Evolutionary conservation across 2,329 filamentous ascomycete genomes (phyloP), one percentile per base, ranked within the genome.

Genomic region (Byssothecium circinans): DNA sequence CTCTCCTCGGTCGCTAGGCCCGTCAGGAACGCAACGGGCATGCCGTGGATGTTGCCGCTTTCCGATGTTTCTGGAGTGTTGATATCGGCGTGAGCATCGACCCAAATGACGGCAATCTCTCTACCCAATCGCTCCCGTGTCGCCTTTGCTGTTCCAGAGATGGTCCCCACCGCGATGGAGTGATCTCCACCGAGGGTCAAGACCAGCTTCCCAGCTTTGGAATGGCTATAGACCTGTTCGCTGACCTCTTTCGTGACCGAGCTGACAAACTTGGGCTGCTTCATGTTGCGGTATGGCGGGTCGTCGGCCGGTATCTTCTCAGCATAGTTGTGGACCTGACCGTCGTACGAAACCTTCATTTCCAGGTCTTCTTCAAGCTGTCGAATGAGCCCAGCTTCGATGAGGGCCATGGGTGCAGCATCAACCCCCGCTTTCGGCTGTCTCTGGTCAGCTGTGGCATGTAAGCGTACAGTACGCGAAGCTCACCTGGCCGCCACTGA

Each of bases 61-160:
- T 81, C 88, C 57, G 87, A 92, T 39, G 84, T 87, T 81, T 97
- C 91, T 43, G 92, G 94, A 1, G 89, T 91, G 77, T 99, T 99
- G 78, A 99, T 96, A 73, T 99, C 94, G 45, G 92, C 87, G 73
- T 99, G 94, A 20, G 94, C 94, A 73, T 99, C 94, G 25, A 99
- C 94, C 94, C 94, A 99, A 71, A 99, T 95, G 48, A 99, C 89
- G 11, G 91, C 94, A 54, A 96, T 85, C 62, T 97, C 92, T 46
- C 87, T 81, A 36, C 79, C 83, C 49, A 95, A 76, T 15, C 92
- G 78, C 79, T 99, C 91, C 49, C 89, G 84, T 33, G 89, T 86
- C 0, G 92, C 94, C 75, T 87, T 89, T 29, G 91, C 89, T 1
- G 87, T 89, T 33, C 94, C 94, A 22, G 87, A 87, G 60, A 99